phyloP scores from a whole-genome alignment of 805 yeast genomes.

The Hanseniaspora lachancei region DNA sequence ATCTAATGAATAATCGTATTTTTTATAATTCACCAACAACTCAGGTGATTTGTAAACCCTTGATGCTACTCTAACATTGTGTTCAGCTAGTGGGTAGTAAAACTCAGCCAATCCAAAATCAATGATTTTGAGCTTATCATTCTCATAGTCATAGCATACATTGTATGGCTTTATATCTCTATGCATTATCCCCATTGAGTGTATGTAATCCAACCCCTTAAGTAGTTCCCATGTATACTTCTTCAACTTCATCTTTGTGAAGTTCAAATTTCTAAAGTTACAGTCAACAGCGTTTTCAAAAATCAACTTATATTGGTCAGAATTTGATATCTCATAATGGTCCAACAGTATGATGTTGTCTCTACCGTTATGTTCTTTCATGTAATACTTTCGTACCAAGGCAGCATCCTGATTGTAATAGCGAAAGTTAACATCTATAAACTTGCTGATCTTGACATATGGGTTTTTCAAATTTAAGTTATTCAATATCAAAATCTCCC shows the following conservation, averaged over 20 bases:
- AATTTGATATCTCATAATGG: slow-evolving; percentile 35
- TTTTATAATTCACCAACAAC: slow-evolving; percentile 67
- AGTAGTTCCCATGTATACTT: slow-evolving; percentile 71
- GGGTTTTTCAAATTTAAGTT: slow-evolving; percentile 38
- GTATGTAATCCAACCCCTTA: slow-evolving; percentile 76
- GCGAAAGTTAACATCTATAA: background rate
- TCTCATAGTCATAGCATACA: slow-evolving; percentile 80
- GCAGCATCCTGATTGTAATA: background rate
- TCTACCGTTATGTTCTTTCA: slow-evolving; percentile 26
- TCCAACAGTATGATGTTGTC: slow-evolving; percentile 60
- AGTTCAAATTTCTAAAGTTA: slow-evolving; percentile 65
- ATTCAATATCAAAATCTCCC: slow-evolving; percentile 79
- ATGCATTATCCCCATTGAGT: slow-evolving; percentile 92
- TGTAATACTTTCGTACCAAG: slow-evolving; percentile 16
- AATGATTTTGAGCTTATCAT: slow-evolving; percentile 58
- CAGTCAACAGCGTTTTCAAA: slow-evolving; percentile 75
- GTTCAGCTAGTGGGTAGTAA: slow-evolving; percentile 78
- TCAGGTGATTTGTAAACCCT: slow-evolving; percentile 92
- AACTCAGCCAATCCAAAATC: slow-evolving; percentile 97
- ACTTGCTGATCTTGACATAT: background rate
- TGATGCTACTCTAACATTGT: slow-evolving; percentile 87
- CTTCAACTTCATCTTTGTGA: slow-evolving; percentile 62
- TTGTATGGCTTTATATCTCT: slow-evolving; percentile 93
- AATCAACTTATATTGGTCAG: slow-evolving; percentile 73
- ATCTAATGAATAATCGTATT: slow-evolving; percentile 83